phyloP scores from a whole-genome alignment of 2,329 filamentous ascomycete species.

The Pseudogymnoascus sp. region DNA sequence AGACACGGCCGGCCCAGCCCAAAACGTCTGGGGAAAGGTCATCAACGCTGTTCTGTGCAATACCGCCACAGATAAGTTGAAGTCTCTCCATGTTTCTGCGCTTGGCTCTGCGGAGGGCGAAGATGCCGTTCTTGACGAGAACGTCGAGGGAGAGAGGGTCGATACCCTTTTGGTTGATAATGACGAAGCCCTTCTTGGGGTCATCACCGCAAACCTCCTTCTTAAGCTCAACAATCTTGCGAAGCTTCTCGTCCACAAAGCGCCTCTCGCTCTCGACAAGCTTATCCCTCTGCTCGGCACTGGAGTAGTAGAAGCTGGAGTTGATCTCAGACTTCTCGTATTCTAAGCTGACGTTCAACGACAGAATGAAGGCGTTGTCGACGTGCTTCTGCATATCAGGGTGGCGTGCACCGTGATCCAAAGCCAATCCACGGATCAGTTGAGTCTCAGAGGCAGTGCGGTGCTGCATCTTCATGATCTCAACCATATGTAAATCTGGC shows the following conservation, averaged over 20 bases:
- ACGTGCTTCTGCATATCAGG: slow-evolving; percentile 97
- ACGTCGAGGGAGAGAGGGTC: slow-evolving; percentile 94
- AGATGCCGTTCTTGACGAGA: slow-evolving; percentile 94
- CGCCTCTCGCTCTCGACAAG: slow-evolving; percentile 93
- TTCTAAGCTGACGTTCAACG: slow-evolving; percentile 91
- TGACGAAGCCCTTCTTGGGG: slow-evolving; percentile 88
- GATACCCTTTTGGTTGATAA: slow-evolving; percentile 99
- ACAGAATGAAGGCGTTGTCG: slow-evolving; percentile 91
- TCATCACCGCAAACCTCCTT: slow-evolving; percentile 94
- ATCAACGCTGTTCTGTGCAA: slow-evolving; percentile 91
- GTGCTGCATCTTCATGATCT: slow-evolving; percentile 99
- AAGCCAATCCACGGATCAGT: slow-evolving; percentile 82
- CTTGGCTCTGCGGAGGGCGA: slow-evolving; percentile 90
- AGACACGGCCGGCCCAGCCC: slow-evolving; percentile 92
- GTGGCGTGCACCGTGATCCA: slow-evolving; percentile 93
- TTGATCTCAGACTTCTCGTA: slow-evolving; percentile 99
- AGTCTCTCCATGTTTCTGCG: slow-evolving; percentile 98
- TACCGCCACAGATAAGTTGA: slow-evolving; percentile 87
- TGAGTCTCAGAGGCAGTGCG: slow-evolving; percentile 92
- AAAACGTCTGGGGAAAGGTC: slow-evolving; percentile 81
- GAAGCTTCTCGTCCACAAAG: slow-evolving; percentile 92
- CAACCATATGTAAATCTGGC: slow-evolving; percentile 97
- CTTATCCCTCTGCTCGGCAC: slow-evolving; percentile 93
- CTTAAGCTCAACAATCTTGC: slow-evolving; percentile 97
- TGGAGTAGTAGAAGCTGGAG: slow-evolving; percentile 97